These are phyloP conservation scores for Arbutus unedo DNA, from an alignment of 148 eudicot species.

Conservation along the genomic window DNA sequence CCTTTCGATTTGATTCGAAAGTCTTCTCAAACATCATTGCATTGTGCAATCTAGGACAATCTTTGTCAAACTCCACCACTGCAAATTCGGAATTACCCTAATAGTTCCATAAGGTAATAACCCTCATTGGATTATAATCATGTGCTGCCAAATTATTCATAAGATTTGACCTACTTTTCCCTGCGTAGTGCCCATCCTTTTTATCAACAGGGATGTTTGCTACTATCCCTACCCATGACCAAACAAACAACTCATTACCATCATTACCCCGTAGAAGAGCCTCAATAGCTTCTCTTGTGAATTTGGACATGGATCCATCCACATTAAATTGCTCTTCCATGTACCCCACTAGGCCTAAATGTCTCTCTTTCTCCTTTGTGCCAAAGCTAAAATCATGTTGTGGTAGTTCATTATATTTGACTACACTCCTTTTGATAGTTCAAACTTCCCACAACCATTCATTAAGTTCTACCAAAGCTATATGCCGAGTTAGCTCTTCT, in stretches of 20 bases:
- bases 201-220: conserved; percentile 45
- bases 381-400: too few relatives aligned
- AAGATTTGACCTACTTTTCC: conserved; percentile 44
- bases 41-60: conserved; percentile 44
- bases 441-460: too few relatives aligned
- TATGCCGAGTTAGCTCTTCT: neutral
- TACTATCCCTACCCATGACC: conserved; percentile 70
- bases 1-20: conserved; percentile 38
- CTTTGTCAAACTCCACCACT: conserved; percentile 43
- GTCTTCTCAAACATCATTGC: conserved; percentile 57
- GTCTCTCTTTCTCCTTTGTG: conserved; percentile 42
- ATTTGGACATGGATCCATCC: conserved; percentile 16
- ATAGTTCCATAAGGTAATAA: conserved; percentile 48
- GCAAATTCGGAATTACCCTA: conserved; percentile 53
- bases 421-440: too few relatives aligned
- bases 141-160: conserved; percentile 36
- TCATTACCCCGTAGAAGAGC: conserved; percentile 14
- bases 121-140: conserved; percentile 51
- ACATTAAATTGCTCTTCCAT: conserved; percentile 36
- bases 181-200: conserved; percentile 32
- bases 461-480: too few relatives aligned
- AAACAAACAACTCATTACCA: conserved; percentile 41
- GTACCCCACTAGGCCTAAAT: conserved; percentile 41
- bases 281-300: neutral
- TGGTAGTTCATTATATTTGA: too few relatives aligned